phyloP scores from a whole-genome alignment of 805 yeast genomes.

The Maudiozyma barnettii region DNA sequence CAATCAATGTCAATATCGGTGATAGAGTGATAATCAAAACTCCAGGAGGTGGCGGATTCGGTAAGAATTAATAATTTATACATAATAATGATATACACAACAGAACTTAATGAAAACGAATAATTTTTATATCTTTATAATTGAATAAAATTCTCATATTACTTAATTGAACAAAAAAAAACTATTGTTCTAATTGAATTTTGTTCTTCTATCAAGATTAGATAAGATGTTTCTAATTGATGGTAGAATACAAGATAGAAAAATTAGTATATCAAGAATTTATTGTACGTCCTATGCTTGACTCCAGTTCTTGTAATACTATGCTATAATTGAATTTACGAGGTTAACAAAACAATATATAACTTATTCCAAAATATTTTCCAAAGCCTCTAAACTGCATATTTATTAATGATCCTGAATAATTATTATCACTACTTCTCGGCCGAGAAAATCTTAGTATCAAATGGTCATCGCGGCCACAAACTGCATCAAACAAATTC shows the following conservation, averaged over 20 bases:
- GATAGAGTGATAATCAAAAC: conserved; percentile 61
- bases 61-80: neutral
- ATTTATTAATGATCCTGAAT: neutral
- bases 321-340: too few species aligned
- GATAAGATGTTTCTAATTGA: too few species aligned
- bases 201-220: too few species aligned
- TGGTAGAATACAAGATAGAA: too few species aligned
- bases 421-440: neutral
- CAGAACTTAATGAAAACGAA: neutral
- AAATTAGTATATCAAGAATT: too few species aligned
- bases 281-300: too few species aligned
- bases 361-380: neutral
- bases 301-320: too few species aligned
- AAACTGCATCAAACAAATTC: neutral
- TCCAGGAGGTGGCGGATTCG: conserved; percentile 76
- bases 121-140: neutral
- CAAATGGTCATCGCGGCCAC: neutral
- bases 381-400: neutral
- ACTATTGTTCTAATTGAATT: too few species aligned
- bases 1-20: conserved; percentile 47
- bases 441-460: neutral
- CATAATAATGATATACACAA: too few species aligned
- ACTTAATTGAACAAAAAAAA: too few species aligned
- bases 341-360: neutral
- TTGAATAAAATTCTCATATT: neutral